Evolutionary conservation across 2,329 filamentous ascomycete genomes (phyloP).

Genomic region (Ascochyta rabiei): DNA sequence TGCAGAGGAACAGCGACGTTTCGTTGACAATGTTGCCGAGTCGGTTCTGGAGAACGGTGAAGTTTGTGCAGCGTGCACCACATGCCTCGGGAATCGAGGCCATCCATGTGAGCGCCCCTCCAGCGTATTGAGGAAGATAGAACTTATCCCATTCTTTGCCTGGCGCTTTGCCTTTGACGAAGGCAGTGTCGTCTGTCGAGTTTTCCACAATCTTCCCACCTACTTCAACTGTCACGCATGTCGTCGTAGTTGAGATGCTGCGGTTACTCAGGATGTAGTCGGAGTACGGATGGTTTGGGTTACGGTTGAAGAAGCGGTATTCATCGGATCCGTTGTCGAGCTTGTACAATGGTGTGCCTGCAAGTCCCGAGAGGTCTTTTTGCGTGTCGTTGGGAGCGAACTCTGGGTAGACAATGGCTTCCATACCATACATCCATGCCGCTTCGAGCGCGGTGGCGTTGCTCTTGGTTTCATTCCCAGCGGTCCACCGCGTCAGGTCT

Average conservation of each 20-base stretch:
- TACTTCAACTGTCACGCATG: conserved; percentile 30
- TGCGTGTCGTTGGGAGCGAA: conserved; percentile 20
- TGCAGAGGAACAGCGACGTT: conserved; percentile 37
- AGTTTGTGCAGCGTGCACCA: conserved; percentile 43
- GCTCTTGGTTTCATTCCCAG: neutral
- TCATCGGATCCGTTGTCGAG: conserved; percentile 25
- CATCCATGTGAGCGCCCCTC: conserved; percentile 35
- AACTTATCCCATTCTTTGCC: conserved; percentile 22
- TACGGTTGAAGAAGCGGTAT: conserved; percentile 43
- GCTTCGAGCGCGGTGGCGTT: conserved; percentile 25
- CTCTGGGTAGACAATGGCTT: conserved; percentile 33
- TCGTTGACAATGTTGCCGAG: conserved; percentile 11
- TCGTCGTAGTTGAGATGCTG: conserved; percentile 26
- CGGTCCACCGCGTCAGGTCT: conserved; percentile 32
- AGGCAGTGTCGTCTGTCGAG: conserved; percentile 4
- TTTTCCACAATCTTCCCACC: conserved; percentile 2
- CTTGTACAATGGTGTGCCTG: conserved; percentile 38
- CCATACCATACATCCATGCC: conserved; percentile 40
- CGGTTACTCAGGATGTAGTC: conserved; percentile 37
- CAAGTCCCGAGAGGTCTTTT: conserved; percentile 26
- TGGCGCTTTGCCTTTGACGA: conserved; percentile 22
- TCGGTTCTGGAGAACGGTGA: conserved; percentile 37
- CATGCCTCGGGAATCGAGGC: conserved; percentile 26
- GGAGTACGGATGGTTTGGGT: conserved; percentile 35
- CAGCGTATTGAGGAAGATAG: conserved; percentile 19